Evolutionary conservation across 768 basidiomycete genomes (phyloP).

Genomic region (Kwoniella botswanensis): DNA sequence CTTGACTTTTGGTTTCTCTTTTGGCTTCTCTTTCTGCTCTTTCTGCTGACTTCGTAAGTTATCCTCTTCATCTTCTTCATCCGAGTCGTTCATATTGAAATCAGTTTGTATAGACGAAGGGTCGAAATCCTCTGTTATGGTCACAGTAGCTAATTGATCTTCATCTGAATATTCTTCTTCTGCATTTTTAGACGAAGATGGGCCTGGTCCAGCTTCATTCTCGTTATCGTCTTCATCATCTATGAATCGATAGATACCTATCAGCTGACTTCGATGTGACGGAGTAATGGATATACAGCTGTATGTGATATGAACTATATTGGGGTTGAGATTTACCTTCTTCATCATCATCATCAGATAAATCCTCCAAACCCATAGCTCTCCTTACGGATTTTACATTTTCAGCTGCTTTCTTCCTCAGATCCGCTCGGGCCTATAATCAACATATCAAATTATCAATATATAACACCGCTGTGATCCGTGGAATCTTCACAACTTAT

Average conservation of each 20-base stretch:
- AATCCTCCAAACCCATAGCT: constrained; percentile 61
- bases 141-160: constrained; percentile 84
- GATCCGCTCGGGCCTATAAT: constrained; percentile 72
- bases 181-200: constrained; percentile 36
- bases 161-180: constrained; percentile 80
- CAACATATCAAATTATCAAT: background rate
- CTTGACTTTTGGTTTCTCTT: constrained; percentile 28
- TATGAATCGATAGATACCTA: background rate
- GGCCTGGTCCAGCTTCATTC: constrained; percentile 37
- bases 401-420: constrained; percentile 75
- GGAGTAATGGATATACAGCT: background rate
- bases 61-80: too few species aligned
- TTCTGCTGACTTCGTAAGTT: too few species aligned
- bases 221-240: constrained; percentile 27
- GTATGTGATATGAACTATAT: background rate
- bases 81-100: constrained; percentile 24
- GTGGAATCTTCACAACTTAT: background rate
- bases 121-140: constrained; percentile 90
- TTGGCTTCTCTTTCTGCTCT: background rate
- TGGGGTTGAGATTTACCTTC: constrained; percentile 40
- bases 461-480: background rate
- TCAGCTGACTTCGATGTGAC: background rate
- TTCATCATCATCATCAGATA: constrained; percentile 59
- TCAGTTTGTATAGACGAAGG: constrained; percentile 60
- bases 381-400: constrained; percentile 79